A percentile compares a stretch with the other conserved stretches of the same genome.
phyloP scores from a whole-genome alignment of 139 green algal genomes.

The Micractinium sp. region DNA sequence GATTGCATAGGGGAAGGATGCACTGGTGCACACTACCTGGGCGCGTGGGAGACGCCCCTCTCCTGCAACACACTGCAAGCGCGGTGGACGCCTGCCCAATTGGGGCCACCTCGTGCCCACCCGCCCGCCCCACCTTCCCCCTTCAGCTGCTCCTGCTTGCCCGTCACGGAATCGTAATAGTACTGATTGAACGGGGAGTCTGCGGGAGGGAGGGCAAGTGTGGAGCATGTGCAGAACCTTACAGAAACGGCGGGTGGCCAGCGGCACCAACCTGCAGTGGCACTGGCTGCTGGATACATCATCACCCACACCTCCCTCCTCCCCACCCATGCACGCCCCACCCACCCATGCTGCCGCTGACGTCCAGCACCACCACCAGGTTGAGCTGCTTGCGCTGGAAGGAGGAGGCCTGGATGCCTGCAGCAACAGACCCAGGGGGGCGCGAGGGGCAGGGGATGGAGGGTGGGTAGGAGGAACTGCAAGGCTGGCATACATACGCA shows the following conservation, averaged over 20 bases:
- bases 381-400: slow-evolving; percentile 28
- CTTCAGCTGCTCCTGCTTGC: not conserved
- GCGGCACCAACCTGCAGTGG: too few relatives aligned
- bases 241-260: too few relatives aligned
- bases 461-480: not conserved
- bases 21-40: not conserved
- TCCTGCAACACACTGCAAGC: too few relatives aligned
- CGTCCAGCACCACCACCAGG: slow-evolving; percentile 41
- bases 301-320: too few relatives aligned
- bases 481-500: not conserved
- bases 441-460: not conserved
- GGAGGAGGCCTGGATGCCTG: slow-evolving; percentile 17
- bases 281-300: too few relatives aligned
- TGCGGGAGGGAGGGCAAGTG: not conserved
- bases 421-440: not conserved
- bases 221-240: too few relatives aligned
- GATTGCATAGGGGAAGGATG: not conserved
- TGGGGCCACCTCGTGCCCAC: not conserved
- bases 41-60: too few relatives aligned
- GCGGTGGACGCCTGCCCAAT: too few relatives aligned
- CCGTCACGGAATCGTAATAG: not conserved
- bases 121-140: not conserved
- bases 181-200: not conserved
- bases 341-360: slow-evolving; percentile 29
- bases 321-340: too few relatives aligned